These are phyloP conservation scores for Xerocomus potaroensis DNA, from an alignment of 768 basidiomycete species.

Conservation along the genomic window DNA sequence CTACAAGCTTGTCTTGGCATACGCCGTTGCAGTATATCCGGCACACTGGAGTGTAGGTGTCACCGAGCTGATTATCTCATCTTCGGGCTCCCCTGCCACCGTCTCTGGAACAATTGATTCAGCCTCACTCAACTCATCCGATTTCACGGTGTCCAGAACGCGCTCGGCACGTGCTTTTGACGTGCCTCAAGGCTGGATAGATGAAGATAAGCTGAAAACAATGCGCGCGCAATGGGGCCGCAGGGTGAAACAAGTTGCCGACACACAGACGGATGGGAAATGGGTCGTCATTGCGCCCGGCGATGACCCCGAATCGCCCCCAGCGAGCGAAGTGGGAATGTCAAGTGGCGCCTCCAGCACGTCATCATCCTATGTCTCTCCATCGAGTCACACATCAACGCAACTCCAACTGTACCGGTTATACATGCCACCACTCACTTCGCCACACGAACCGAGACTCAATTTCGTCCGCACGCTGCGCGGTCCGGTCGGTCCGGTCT, in stretches of 20 bases:
- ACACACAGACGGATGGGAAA: conserved; percentile 79
- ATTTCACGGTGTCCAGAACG: conserved; percentile 50
- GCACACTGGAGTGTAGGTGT: conserved; percentile 75
- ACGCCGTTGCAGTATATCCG: conserved; percentile 75
- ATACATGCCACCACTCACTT: conserved; percentile 48
- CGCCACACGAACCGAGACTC: conserved; percentile 57
- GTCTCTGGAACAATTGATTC: conserved; percentile 6
- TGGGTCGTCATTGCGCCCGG: conserved; percentile 76
- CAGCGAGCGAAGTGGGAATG: conserved; percentile 11
- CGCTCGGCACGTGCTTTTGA: conserved; percentile 69
- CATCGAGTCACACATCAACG: conserved; percentile 43
- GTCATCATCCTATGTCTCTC: conserved; percentile 27
- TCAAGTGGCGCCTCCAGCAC: conserved; percentile 23
- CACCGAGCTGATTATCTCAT: conserved; percentile 68
- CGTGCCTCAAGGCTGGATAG: conserved; percentile 67
- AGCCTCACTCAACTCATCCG: conserved; percentile 17
- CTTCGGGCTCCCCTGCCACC: conserved; percentile 8
- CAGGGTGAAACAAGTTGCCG: conserved; percentile 65
- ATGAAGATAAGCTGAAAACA: conserved; percentile 53
- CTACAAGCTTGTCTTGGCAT: conserved; percentile 73
- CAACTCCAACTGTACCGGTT: conserved; percentile 74
- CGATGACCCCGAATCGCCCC: conserved; percentile 25
- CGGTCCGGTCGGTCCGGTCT: conserved; percentile 65
- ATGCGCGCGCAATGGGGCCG: conserved; percentile 79
- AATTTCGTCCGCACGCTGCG: conserved; percentile 67